Evolutionary conservation across 2,329 filamentous ascomycete genomes (phyloP), one percentile per base, ranked within the genome.

Genomic region (Penicillium sp.): DNA sequence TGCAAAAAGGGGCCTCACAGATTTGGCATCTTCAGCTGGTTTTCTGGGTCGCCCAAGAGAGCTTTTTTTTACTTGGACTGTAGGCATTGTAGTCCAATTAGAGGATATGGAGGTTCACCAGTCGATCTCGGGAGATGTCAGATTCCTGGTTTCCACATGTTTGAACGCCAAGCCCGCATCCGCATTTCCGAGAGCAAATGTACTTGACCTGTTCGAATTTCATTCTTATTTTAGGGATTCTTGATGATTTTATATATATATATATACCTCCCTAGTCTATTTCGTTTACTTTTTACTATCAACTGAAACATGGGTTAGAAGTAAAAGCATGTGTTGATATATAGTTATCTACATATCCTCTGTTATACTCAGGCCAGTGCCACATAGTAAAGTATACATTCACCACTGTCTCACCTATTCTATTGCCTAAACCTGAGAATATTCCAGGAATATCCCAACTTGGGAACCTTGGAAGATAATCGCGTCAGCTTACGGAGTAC

Each of bases 21-120:
- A 34, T 54, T 49, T 54, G 3, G n/a, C 52, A 34, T 54, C 52
- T 16, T 54, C 51, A 1, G 21, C n/a, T 21, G 36, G 4, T 21
- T 54, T 54, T n/a, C 52, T 36, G 9, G 52, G 52, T 33, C 52
- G 36, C 19, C 52, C 52, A 4, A 49, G 27, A 15, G 27, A 19
- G 10, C 16, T 21, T 25, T 25, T 7, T 21, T 25, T 48, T 41
- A 40, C 19, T 43, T 39, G 44, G 15, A 9, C 15, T 31, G 43
- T 41, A 9, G 52, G n/a, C 52, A 54, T 54, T 33, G 21, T 7
- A 15, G 7, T 29, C 33, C 11, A 23, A 47, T 36, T 36, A 0
- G 8, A 34, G 13, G 19, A 16, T 34, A 25, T 25, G 13, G 23
- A 34, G 13, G 21, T 47, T 23, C 21, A 46, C 4, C 10, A n/a